Base-by-base conservation (phyloP, 2,329 filamentous ascomycete genomes). In the Talaromyces rugulosus region DNA sequence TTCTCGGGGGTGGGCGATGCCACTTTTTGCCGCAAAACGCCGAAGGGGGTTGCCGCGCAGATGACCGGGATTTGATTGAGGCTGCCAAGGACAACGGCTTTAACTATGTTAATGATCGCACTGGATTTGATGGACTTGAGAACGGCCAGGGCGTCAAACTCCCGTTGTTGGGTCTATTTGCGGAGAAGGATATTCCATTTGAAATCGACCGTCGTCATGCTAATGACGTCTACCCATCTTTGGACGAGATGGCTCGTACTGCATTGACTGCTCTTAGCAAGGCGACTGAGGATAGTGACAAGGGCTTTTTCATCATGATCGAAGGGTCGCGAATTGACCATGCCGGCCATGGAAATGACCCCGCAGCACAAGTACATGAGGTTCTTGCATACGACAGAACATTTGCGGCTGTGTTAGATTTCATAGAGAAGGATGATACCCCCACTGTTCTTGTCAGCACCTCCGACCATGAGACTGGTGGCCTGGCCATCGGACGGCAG, bases 301-400 rank as follows among this genome's bases (percentile, higher is more conserved):
- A 96, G 76, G 95, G 95, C 4, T 99, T 98, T 82, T 99, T 99
- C 78, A 82, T 99, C 69, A 96, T 99, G 94, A 96, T 99, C 64
- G 95, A 99, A 77, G 95, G 93, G 4, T 96, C 91, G 69, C 85
- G 95, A 50, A 98, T 99, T 69, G 95, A 99, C 71, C 95, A 99
- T 73, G 94, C 95, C 4, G 95, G 92, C 6, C 91, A 95, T 72
- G 85, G 85, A 65, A 95, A 95, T 68, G 91, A 95, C 69, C 90
- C 91, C 0, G 90, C 89, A 9, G 89, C 91, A 0, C 91, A 95
- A 71, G 91, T 94, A 11, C 88, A 91, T 68, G 95, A 99, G 76
- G 94, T 99, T 0, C 82, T 98, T n/a, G 94, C 92, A 58, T 99
- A 96, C 70, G 95, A 99, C 81, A 87, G 85, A 75, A 84, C 95